A percentile compares a stretch with the other conserved stretches of the same genome.
Evolutionary conservation across 2,329 filamentous ascomycete species (phyloP).

Genomic region (Calonectria pteridis): DNA sequence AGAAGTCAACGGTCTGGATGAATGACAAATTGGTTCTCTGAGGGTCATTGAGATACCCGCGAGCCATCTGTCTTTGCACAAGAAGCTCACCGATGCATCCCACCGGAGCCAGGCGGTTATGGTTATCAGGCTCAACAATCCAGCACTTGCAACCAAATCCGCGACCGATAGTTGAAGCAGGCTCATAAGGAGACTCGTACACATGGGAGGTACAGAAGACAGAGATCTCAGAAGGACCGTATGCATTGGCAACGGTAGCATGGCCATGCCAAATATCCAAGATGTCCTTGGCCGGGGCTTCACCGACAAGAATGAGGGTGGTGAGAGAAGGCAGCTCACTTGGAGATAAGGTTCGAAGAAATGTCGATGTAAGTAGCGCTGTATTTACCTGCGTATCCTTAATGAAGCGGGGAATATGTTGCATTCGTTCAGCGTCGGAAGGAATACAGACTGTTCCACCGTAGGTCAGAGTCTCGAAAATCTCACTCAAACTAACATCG

Average conservation of each 20-base stretch:
- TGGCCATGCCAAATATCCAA: constrained; percentile 18
- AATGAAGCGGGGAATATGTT: constrained; percentile 15
- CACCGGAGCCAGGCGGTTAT: constrained; percentile 36
- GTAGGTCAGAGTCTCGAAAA: constrained; percentile 52
- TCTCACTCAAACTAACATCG: constrained; percentile 54
- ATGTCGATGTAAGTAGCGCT: not conserved
- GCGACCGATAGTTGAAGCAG: constrained; percentile 8
- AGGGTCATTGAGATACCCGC: constrained; percentile 35
- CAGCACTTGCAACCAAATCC: constrained; percentile 9
- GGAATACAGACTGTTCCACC: constrained; percentile 56
- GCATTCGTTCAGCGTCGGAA: constrained; percentile 48
- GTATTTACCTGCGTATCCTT: not conserved
- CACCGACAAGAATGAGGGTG: constrained; percentile 24
- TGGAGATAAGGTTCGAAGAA: constrained; percentile 2
- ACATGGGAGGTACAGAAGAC: constrained; percentile 22
- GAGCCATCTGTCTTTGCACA: constrained; percentile 39
- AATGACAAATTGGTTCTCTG: constrained; percentile 30
- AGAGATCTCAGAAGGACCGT: constrained; percentile 27
- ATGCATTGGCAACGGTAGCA: constrained; percentile 24
- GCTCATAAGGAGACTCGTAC: not conserved
- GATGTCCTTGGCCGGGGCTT: constrained; percentile 25
- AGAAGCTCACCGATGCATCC: constrained; percentile 43
- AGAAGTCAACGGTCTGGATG: not conserved
- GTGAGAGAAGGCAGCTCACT: not conserved
- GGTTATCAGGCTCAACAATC: constrained; percentile 10